Percentiles rank a stretch among this genome's conserved stretches.
Conservation (phyloP, 768 basidiomycete genomes). For the Suillus subalutaceus region DNA sequence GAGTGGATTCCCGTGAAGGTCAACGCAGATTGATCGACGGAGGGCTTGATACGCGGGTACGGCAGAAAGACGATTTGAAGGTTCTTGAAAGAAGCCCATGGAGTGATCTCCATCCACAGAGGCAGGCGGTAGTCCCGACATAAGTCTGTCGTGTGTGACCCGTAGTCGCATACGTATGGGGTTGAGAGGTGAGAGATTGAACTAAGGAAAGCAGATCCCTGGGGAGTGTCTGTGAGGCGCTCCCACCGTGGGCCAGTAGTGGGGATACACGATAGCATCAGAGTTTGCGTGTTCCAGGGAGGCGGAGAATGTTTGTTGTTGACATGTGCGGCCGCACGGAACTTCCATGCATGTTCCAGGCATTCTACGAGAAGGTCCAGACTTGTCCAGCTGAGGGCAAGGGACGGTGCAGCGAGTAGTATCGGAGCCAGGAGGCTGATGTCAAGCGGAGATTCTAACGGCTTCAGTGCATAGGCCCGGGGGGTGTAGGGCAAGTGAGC, state of each 20-base stretch:
- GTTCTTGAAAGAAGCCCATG: slow-evolving; percentile 35
- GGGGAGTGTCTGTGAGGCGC: slow-evolving; percentile 25
- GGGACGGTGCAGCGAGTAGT: slow-evolving; percentile 10
- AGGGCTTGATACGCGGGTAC: background rate
- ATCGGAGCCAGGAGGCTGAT: slow-evolving; percentile 17
- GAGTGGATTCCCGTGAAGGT: background rate
- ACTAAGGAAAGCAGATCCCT: too few relatives aligned
- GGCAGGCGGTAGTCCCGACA: slow-evolving; percentile 5
- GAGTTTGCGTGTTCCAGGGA: slow-evolving; percentile 19
- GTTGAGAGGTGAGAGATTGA: background rate
- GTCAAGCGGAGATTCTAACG: slow-evolving; percentile 20
- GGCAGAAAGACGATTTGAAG: slow-evolving; percentile 18
- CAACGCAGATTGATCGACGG: background rate
- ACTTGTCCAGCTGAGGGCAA: slow-evolving; percentile 37
- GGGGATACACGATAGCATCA: slow-evolving; percentile 39
- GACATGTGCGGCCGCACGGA: background rate
- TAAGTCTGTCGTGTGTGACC: background rate
- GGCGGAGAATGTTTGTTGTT: slow-evolving; percentile 27
- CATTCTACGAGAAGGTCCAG: slow-evolving; percentile 40
- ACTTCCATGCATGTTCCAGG: slow-evolving; percentile 21
- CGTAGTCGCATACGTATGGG: background rate
- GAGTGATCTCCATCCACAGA: slow-evolving; percentile 26
- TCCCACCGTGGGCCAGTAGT: slow-evolving; percentile 30
- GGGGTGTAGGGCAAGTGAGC: background rate
- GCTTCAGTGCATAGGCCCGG: background rate